Evolutionary conservation across 371 early-diverging fungal species (phyloP).

Genomic region (Rhizomucor pusillus): DNA sequence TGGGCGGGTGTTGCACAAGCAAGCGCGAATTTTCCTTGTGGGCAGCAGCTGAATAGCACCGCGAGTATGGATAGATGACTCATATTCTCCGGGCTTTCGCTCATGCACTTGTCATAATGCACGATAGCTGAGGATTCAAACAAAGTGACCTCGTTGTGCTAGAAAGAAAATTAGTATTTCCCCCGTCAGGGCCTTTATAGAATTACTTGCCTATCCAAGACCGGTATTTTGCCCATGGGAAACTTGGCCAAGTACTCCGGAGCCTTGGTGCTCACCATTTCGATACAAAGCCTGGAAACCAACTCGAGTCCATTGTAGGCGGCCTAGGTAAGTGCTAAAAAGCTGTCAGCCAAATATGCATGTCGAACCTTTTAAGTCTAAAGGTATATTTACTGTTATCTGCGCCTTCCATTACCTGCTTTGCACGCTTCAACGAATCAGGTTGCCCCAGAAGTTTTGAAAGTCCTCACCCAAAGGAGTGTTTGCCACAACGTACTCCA

Average conservation of each 20-base stretch:
- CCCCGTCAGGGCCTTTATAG: no score
- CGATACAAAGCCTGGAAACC: conserved; percentile 53
- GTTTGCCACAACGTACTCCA: no score
- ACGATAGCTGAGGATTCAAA: conserved; percentile 87
- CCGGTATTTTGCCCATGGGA: conserved; percentile 82
- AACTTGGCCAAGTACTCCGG: conserved; percentile 82
- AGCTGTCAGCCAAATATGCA: no score
- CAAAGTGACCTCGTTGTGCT: conserved; percentile 41
- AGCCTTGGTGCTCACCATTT: conserved; percentile 41
- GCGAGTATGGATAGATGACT: no score
- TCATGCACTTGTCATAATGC: conserved; percentile 55
- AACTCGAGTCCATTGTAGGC: conserved; percentile 70
- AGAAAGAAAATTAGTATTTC: background rate
- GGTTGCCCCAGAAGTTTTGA: no score
- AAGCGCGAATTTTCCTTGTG: conserved; percentile 58
- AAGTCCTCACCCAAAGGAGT: no score
- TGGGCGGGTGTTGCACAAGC: conserved; percentile 64
- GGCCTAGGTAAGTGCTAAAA: no score
- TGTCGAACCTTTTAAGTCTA: no score
- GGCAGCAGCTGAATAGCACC: conserved; percentile 52
- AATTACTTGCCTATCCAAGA: conserved; percentile 70
- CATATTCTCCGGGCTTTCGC: no score
- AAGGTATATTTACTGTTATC: no score
- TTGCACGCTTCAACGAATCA: no score
- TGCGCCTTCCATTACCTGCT: no score